Percentiles rank a stretch among this genome's conserved stretches.
Conservation (phyloP, 345 rosid genomes). For the Hirschfeldia incana region DNA sequence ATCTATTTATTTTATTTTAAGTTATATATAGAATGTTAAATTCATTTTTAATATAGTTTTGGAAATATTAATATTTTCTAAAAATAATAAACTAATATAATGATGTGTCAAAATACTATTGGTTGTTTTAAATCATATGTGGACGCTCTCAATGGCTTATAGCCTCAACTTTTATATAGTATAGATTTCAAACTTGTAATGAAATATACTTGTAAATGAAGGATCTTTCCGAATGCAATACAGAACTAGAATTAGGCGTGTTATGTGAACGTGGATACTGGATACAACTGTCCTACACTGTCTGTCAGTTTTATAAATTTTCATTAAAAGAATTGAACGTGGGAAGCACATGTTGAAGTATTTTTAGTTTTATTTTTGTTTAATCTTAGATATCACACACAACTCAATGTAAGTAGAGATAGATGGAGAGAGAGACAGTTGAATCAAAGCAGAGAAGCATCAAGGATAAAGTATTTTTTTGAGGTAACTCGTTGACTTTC, state of each 20-base stretch:
- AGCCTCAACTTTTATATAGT: no score
- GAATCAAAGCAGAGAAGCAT: slow-evolving; percentile 2
- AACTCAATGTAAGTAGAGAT: not conserved
- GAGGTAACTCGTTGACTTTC: slow-evolving; percentile 13
- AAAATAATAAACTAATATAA: no score
- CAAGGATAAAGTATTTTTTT: slow-evolving; percentile 3
- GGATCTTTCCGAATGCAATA: not conserved
- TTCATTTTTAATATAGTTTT: no score
- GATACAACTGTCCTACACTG: not conserved
- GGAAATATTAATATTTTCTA: no score
- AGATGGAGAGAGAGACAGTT: not conserved
- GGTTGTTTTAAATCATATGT: no score
- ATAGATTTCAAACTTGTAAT: no score
- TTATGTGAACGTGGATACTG: not conserved
- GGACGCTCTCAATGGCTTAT: no score
- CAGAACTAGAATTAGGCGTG: not conserved
- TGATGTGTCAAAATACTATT: no score
- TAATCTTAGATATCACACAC: not conserved
- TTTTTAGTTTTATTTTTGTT: no score
- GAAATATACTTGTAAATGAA: slow-evolving; percentile 8
- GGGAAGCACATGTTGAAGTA: no score
- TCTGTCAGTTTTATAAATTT: not conserved
- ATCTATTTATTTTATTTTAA: no score
- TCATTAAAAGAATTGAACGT: slow-evolving; percentile 9
- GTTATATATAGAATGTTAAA: no score